These are phyloP conservation scores for Parietichytrium sp. DNA, from an alignment of 108 stramenopile genomes.

Conservation along the genomic window DNA sequence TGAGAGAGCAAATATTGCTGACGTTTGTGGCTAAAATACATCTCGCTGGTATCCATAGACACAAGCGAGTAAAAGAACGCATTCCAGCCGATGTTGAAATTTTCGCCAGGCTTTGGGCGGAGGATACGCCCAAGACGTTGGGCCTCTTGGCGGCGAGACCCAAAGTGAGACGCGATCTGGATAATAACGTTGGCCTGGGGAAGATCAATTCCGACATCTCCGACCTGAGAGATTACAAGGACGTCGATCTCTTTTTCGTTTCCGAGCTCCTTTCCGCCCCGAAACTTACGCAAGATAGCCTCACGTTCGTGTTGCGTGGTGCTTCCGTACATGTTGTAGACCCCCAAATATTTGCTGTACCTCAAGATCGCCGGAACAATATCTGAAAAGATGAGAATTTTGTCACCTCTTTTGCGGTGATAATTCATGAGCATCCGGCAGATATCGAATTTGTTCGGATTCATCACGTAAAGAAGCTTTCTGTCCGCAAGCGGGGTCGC, in stretches of 20 bases:
- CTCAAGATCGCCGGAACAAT: background rate
- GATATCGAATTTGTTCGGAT: conserved; percentile 31
- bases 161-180: conserved; percentile 96
- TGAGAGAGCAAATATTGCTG: conserved; percentile 98
- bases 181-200: conserved; percentile 99
- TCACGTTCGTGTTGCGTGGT: conserved; percentile 24
- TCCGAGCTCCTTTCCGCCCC: background rate
- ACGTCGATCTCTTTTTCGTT: conserved; percentile 23
- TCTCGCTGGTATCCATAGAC: conserved; percentile 94
- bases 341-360: background rate
- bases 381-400: background rate
- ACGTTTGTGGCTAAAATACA: conserved; percentile 94
- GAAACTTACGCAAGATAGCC: background rate
- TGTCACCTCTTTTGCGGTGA: conserved; percentile 3
- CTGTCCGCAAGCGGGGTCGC: background rate
- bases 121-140: conserved; percentile 97
- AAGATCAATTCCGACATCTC: conserved; percentile 97
- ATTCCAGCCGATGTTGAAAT: conserved; percentile 88
- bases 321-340: conserved; percentile 6
- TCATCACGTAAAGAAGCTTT: conserved; percentile 25
- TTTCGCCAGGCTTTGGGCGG: conserved; percentile 85
- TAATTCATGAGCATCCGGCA: conserved; percentile 66
- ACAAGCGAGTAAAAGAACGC: conserved; percentile 99
- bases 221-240: conserved; percentile 91
- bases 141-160: conserved; percentile 96